A percentile compares a stretch with the other conserved stretches of the same genome.
Conservation (phyloP, 225 moss, liverwort and hornwort genomes). For the Asterella californica region DNA sequence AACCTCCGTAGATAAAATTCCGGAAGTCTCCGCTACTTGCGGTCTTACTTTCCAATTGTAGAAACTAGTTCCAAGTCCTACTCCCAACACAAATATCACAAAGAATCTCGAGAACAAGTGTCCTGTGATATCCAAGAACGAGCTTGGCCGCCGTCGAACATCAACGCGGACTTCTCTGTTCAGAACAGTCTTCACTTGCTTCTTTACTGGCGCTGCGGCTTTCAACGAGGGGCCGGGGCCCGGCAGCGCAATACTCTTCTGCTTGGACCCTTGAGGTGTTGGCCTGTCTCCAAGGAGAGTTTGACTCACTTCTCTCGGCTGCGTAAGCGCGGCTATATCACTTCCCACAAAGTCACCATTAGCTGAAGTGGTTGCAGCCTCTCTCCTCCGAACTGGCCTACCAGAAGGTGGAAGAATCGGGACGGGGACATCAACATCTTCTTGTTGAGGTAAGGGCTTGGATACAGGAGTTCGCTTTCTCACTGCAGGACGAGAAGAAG, state of each 20-base stretch:
- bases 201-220: slow-evolving; percentile 20
- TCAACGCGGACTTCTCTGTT: slow-evolving; percentile 28
- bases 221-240: slow-evolving; percentile 6
- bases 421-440: slow-evolving; percentile 16
- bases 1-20: slow-evolving; percentile 53
- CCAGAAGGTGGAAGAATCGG: slow-evolving; percentile 24
- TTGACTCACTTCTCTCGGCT: slow-evolving; percentile 34
- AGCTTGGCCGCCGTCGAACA: slow-evolving; percentile 40
- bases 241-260: slow-evolving; percentile 16
- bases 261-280: slow-evolving; percentile 18
- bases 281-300: slow-evolving; percentile 21
- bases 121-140: slow-evolving; percentile 62
- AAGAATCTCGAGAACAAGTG: slow-evolving; percentile 73
- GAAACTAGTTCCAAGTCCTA: slow-evolving; percentile 61
- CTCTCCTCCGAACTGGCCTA: slow-evolving; percentile 18
- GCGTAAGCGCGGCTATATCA: slow-evolving; percentile 27
- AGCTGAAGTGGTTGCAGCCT: slow-evolving; percentile 29
- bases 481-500: slow-evolving; percentile 23
- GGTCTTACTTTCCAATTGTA: slow-evolving; percentile 67
- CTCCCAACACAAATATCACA: slow-evolving; percentile 58
- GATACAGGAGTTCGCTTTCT: slow-evolving; percentile 29
- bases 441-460: slow-evolving; percentile 23
- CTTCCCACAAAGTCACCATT: slow-evolving; percentile 27
- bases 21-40: slow-evolving; percentile 15
- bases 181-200: slow-evolving; percentile 17